Base-by-base conservation (phyloP, 306 rosid species). In the Citrullus amarus region DNA sequence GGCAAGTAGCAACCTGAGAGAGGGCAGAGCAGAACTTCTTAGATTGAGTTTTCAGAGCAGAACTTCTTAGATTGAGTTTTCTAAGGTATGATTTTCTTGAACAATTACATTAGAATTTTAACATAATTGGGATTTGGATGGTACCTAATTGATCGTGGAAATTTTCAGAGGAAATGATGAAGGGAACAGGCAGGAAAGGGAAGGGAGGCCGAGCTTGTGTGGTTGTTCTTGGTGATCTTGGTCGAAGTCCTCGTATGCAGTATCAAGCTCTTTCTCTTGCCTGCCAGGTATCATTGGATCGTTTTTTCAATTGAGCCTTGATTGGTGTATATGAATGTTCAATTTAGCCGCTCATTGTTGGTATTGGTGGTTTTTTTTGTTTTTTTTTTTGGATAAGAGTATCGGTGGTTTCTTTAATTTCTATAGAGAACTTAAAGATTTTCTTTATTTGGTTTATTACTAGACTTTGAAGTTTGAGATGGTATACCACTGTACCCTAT, bases 181-280 rank as follows among this genome's bases (percentile, higher is more conserved):
- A 61, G 65, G 50, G 39, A 74, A 50, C 13, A 78, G 79, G 75
- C 79, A 80, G 46, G 84, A 22, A 70, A 22, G 76, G 83, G 80
- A 88, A 86, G 86, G 90, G 87, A 83, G 88, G 92, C 79, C 91
- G 97, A 76, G 97, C 97, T 41, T 95, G 98, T 76, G 91, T 95
- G 18, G 96, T 95, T 61, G 98, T 95, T 73, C 84, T 95, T 67
- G 97, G 97, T 1, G 97, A 95, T 82, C 85, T 95, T 51, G 98
- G 98, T 70, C 98, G 99, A 53, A 95, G 96, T 79, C 99, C 99
- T 81, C 88, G 99, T 80, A 95, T 95, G 99, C 97, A 95, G 79
- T 95, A 89, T 43, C 99, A 95, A 18, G 95, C 99, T 80, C 93
- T 95, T 80, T 95, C 99, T 48, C 91, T 92, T 36, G 91, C 97